phyloP scores from a whole-genome alignment of 2,329 filamentous ascomycete species.

The Penicillium rolfsii region DNA sequence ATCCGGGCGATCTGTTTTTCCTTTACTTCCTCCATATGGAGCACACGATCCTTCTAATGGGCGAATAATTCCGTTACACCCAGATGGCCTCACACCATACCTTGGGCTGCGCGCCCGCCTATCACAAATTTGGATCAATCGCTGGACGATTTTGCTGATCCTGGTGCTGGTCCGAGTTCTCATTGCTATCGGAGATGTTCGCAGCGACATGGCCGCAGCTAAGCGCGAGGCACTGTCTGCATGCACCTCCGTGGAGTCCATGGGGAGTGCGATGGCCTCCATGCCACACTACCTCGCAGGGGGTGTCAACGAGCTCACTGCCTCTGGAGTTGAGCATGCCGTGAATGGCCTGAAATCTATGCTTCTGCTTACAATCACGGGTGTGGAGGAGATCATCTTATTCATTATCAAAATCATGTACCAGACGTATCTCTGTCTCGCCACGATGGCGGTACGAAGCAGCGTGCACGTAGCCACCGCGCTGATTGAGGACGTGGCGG shows the following conservation, averaged over 20 bases:
- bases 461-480: constrained; percentile 71
- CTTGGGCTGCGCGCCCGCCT: constrained; percentile 85
- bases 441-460: constrained; percentile 79
- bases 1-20: constrained; percentile 40
- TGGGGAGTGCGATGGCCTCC: constrained; percentile 93
- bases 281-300: constrained; percentile 94
- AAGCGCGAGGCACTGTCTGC: constrained; percentile 81
- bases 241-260: constrained; percentile 87
- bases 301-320: constrained; percentile 85
- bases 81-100: constrained; percentile 81
- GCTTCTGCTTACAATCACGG: constrained; percentile 77
- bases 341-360: constrained; percentile 79
- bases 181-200: constrained; percentile 71
- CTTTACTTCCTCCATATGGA: constrained; percentile 46
- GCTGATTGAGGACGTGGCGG: constrained; percentile 62
- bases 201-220: constrained; percentile 74
- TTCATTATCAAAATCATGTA: constrained; percentile 93
- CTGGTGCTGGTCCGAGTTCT: constrained; percentile 82
- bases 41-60: constrained; percentile 55
- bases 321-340: constrained; percentile 76
- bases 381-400: constrained; percentile 82
- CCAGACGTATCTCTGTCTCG: constrained; percentile 85
- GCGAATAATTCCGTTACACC: constrained; percentile 61
- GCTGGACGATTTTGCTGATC: constrained; percentile 89
- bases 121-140: constrained; percentile 96